Evolutionary conservation across 345 rosid species (phyloP).

Genomic region (Eucalyptus rudis): DNA sequence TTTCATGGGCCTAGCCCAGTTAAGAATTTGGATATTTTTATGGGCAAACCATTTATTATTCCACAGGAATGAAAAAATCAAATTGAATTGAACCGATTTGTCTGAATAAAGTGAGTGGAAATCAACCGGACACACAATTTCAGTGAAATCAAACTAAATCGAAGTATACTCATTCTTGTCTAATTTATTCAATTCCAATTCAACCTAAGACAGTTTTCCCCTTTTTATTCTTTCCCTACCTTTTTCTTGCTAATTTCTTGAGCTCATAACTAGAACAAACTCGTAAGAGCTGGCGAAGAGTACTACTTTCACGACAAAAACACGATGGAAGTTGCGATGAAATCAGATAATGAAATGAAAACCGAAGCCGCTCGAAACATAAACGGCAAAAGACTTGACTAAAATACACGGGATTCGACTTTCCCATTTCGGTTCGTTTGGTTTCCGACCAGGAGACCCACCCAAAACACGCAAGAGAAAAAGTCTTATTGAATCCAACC

Average conservation of each 20-base stretch:
- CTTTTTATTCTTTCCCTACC: not conserved
- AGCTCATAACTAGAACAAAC: not conserved
- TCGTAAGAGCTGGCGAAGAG: not conserved
- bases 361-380: not conserved
- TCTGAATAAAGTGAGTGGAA: not conserved
- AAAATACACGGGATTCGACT: not conserved
- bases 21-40: not conserved
- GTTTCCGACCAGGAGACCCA: not conserved
- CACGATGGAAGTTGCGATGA: not conserved
- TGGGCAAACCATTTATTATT: not conserved
- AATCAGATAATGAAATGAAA: not conserved
- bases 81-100: not conserved
- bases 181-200: not conserved
- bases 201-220: not conserved
- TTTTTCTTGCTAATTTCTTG: not conserved
- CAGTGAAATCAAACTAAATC: not conserved
- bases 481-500: not conserved
- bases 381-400: not conserved
- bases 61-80: fast-evolving
- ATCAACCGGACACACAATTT: not conserved
- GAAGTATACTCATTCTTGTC: not conserved
- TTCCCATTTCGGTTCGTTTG: not conserved
- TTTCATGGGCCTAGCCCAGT: not conserved
- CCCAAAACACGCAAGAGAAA: not conserved
- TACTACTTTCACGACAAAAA: not conserved